Evolutionary conservation across 352 stramenopile genomes (phyloP), one percentile per base, ranked within the genome.

Genomic region (Phytophthora crassamura): DNA sequence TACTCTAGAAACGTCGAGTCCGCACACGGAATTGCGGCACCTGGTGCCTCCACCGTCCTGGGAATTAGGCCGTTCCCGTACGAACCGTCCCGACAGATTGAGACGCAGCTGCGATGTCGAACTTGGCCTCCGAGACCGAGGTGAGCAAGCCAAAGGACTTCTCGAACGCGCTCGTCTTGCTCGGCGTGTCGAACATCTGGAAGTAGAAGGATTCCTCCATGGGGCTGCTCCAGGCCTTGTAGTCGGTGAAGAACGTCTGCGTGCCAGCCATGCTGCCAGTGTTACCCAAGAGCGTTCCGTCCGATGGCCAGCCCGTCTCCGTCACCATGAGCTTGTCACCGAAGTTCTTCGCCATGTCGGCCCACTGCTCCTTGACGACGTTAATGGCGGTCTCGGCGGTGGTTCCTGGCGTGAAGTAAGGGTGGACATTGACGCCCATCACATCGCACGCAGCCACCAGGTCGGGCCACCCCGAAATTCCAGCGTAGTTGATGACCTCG

Each of bases 171-270:
- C 60, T 62, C 4, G 52, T 38, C 55, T 82, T 81, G 69, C 82
- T 72, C 2, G 77, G 77, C 3, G 77, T 80, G 66, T 91, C 80
- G 25, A 88, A 93, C 46, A 85, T 75, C 56, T 90, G 82, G 68
- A 93, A 93, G 76, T 88, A 93, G 51, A 80, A 89, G 14, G 51
- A 63, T 22, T 68, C 55, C 32, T 71, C 68, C 10, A 86, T 59
- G 35, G 69, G 65, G 22, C 58, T 63, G 45, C 76, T 77, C 82
- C 82, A 93, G 8, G 57, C 28, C 64, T 89, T 72, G 70, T 89
- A 88, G 15, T 73, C 59, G 11, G 51, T 48, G 47, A 74, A 90
- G 69, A 87, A 92, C 14, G 45, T 66, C 33, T 64, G 16, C 1
- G 59, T 56, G 22, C 59, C 56, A 0, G 62, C 50, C 1, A 51